Conservation (phyloP, 2,329 filamentous ascomycete species). For the Aureobasidium uvarum region DNA sequence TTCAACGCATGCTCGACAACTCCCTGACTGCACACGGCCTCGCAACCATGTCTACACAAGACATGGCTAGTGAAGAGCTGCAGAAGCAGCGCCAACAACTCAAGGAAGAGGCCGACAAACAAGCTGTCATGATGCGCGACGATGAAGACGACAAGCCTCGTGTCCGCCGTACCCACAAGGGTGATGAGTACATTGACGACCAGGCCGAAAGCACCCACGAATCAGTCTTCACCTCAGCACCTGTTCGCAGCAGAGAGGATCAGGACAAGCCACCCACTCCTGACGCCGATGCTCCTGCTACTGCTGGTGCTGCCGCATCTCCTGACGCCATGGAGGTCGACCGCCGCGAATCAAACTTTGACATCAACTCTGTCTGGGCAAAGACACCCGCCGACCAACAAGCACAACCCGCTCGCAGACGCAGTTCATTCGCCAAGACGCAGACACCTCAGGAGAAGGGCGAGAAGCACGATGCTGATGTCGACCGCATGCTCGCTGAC, state of each 20-base stretch:
- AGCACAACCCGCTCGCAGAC: conserved; percentile 46
- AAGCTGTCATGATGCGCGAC: conserved; percentile 74
- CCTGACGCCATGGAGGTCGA: conserved; percentile 39
- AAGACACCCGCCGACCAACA: conserved; percentile 53
- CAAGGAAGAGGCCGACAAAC: conserved; percentile 74
- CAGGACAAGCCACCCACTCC: conserved; percentile 16
- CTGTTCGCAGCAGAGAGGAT: conserved; percentile 45
- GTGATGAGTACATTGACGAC: conserved; percentile 83
- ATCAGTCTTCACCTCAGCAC: conserved; percentile 49
- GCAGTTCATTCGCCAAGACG: conserved; percentile 34
- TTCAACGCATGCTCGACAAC: conserved; percentile 70
- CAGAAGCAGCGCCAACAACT: conserved; percentile 74
- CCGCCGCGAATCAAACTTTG: conserved; percentile 56
- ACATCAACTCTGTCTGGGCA: conserved; percentile 82
- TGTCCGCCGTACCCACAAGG: conserved; percentile 88
- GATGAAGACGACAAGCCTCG: conserved; percentile 68
- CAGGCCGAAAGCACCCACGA: conserved; percentile 53
- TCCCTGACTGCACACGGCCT: conserved; percentile 71
- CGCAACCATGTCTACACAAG: conserved; percentile 82
- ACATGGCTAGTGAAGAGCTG: conserved; percentile 88
- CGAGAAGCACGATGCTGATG: conserved; percentile 76
- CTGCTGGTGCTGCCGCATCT: conserved; percentile 32
- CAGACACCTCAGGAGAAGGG: conserved; percentile 47
- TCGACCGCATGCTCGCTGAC: conserved; percentile 82
- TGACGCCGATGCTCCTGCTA: conserved; percentile 6